A percentile compares a stretch with the other conserved stretches of the same genome.
Evolutionary conservation across 495 filamentous ascomycete genomes (phyloP).

Genomic region (Podospora pseudopauciseta): DNA sequence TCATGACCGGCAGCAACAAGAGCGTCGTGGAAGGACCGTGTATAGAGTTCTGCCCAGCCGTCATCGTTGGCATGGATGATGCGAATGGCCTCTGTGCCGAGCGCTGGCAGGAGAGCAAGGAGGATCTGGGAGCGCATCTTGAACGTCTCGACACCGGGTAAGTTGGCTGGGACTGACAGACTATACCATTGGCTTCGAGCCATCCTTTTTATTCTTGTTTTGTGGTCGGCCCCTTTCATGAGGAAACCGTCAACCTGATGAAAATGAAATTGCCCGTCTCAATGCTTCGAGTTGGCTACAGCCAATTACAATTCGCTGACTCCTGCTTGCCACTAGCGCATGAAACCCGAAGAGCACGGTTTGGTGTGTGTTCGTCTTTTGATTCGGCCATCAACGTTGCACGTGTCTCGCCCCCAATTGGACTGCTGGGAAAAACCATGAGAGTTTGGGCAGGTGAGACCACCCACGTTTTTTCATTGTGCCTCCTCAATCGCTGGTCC

Average conservation of each 20-base stretch:
- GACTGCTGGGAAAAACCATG: neutral
- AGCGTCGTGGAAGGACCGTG: conserved; percentile 52
- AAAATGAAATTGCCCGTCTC: neutral
- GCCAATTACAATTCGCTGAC: neutral
- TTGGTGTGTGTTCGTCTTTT: neutral
- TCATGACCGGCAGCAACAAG: conserved; percentile 53
- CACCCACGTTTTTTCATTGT: neutral
- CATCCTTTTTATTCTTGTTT: neutral
- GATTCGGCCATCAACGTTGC: neutral
- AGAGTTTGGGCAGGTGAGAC: neutral
- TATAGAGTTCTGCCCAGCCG: conserved; percentile 67
- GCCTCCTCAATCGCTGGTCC: neutral
- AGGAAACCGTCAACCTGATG: neutral
- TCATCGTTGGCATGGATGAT: conserved; percentile 68
- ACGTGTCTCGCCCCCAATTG: neutral
- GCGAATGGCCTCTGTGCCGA: conserved; percentile 33
- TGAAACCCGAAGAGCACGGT: neutral
- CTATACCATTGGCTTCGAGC: neutral
- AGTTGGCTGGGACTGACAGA: neutral
- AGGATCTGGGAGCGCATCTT: conserved; percentile 9
- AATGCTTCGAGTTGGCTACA: neutral
- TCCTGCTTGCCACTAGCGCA: conserved; percentile 6
- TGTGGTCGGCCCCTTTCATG: neutral
- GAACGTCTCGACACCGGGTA: neutral
- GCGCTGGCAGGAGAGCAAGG: conserved; percentile 11